Percentiles rank a stretch among this genome's conserved stretches.
Evolutionary conservation across 495 filamentous ascomycete species (phyloP).

Genomic region (Bathelium albidoporum): DNA sequence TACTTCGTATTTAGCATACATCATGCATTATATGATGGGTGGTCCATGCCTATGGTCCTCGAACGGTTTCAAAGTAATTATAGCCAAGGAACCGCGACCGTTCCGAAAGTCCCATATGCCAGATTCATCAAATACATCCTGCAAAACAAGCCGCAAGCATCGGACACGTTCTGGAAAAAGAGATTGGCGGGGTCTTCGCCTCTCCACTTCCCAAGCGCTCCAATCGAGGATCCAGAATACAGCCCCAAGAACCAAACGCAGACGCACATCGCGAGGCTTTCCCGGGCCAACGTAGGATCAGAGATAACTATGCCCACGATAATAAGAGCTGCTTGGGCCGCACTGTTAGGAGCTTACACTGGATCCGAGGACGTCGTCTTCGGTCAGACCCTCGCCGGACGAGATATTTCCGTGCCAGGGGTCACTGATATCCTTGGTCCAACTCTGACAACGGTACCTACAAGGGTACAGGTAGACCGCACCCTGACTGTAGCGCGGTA

Average conservation of each 20-base stretch:
- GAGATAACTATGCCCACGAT: conserved; percentile 47
- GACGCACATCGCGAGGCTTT: conserved; percentile 11
- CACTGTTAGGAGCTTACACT: conserved; percentile 51
- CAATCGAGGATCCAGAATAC: conserved; percentile 30
- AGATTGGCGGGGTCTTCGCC: conserved; percentile 42
- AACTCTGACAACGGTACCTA: conserved; percentile 56
- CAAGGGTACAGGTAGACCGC: conserved; percentile 31
- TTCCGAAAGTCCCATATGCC: conserved; percentile 21
- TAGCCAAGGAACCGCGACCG: conserved; percentile 28
- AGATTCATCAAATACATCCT: conserved; percentile 20
- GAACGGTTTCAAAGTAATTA: conserved; percentile 15
- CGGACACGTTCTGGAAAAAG: conserved; percentile 52
- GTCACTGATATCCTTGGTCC: conserved; percentile 66
- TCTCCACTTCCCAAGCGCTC: conserved; percentile 38
- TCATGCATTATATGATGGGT: conserved; percentile 76
- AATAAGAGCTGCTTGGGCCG: conserved; percentile 59
- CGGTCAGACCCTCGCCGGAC: conserved; percentile 67
- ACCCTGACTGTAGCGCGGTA: conserved; percentile 31
- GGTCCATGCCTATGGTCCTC: conserved; percentile 59
- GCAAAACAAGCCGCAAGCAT: conserved; percentile 6
- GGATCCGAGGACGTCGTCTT: conserved; percentile 60
- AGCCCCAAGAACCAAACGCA: conserved; percentile 31
- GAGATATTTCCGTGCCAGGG: conserved; percentile 51
- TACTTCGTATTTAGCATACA: conserved; percentile 42
- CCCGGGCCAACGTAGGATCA: conserved; percentile 26